Evolutionary conservation across 345 rosid species (phyloP).

Genomic region (Pistacia atlantica): DNA sequence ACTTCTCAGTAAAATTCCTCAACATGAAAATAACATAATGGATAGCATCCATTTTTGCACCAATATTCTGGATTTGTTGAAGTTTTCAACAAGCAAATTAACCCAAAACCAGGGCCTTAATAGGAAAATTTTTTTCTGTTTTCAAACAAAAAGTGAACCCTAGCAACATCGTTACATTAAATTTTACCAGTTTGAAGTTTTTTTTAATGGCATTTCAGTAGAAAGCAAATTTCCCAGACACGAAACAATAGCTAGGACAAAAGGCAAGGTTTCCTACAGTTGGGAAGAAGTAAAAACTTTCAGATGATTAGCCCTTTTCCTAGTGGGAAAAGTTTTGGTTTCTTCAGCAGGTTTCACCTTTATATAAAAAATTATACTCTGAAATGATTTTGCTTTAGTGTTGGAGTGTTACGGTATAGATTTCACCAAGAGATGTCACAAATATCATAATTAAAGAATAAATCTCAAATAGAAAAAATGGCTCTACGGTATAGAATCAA

Average conservation of each 20-base stretch:
- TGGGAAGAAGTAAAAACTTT: not conserved
- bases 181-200: too few relatives aligned
- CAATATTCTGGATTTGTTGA: not conserved
- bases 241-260: not conserved
- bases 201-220: not conserved
- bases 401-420: not conserved
- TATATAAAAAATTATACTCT: not conserved
- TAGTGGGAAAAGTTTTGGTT: not conserved
- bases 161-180: not conserved
- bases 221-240: slow-evolving; percentile 2
- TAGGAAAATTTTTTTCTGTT: too few relatives aligned
- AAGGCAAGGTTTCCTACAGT: not conserved
- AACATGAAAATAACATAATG: not conserved
- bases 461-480: not conserved
- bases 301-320: not conserved
- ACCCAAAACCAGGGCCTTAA: too few relatives aligned
- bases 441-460: slow-evolving; percentile 6
- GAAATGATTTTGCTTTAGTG: not conserved
- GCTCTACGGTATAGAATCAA: not conserved
- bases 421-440: not conserved
- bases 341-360: not conserved
- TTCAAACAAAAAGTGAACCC: not conserved
- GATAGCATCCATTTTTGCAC: not conserved
- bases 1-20: not conserved
- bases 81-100: too few relatives aligned